Evolutionary conservation across 2,329 filamentous ascomycete genomes (phyloP).

Genomic region (Cercospora sp.): DNA sequence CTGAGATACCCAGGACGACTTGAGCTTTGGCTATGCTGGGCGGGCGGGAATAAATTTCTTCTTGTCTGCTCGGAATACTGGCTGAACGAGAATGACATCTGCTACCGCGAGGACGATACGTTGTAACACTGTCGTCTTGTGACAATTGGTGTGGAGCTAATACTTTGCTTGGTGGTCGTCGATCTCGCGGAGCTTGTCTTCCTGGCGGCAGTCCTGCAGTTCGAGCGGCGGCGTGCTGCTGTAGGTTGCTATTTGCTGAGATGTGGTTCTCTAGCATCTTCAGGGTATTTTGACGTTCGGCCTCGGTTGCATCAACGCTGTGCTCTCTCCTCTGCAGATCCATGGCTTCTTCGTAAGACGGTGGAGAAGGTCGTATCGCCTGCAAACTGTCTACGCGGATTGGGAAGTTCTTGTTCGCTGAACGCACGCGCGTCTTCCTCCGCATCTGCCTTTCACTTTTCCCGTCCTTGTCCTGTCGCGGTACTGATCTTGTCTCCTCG

Average conservation of each 20-base stretch:
- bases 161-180: not conserved
- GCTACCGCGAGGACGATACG: not conserved
- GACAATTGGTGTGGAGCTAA: not conserved
- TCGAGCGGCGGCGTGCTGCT: not conserved
- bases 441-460: not conserved
- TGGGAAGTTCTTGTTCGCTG: slow-evolving; percentile 4
- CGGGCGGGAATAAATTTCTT: not conserved
- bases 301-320: not conserved
- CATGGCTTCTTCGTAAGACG: slow-evolving; percentile 2
- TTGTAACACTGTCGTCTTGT: not conserved
- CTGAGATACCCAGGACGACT: not conserved
- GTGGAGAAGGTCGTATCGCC: not conserved
- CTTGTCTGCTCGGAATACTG: not conserved
- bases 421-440: not conserved
- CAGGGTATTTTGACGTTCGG: not conserved
- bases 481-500: not conserved
- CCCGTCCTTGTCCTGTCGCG: not conserved
- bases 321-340: not conserved
- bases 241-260: not conserved
- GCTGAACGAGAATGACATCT: slow-evolving; percentile 3
- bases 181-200: not conserved
- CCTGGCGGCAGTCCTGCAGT: not conserved
- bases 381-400: not conserved
- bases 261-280: slow-evolving; percentile 5
- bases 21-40: slow-evolving; percentile 12